Percentiles rank a stretch among this genome's conserved stretches.
phyloP scores from a whole-genome alignment of 73 alveolate genomes.

The Paraurostyla sp. region DNA sequence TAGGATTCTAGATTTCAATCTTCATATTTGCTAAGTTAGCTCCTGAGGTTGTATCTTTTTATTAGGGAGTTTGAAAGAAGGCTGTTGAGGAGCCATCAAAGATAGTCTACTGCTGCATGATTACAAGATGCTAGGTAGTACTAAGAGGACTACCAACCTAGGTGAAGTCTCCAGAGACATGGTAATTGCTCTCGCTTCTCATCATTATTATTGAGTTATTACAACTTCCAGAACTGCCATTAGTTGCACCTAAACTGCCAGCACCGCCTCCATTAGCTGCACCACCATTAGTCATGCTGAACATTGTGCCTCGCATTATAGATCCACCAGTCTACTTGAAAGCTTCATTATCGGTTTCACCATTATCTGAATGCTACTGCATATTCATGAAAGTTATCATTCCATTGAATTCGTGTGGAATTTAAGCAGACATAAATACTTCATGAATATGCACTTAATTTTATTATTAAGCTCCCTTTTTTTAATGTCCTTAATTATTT shows the following conservation, averaged over 20 bases:
- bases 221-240: conserved; percentile 4
- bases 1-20: no score
- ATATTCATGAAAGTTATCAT: conserved; percentile 43
- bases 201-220: conserved; percentile 14
- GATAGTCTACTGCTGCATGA: background rate
- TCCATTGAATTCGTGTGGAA: conserved; percentile 40
- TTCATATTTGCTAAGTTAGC: background rate
- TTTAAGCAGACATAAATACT: conserved; percentile 32
- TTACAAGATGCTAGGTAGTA: background rate
- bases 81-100: background rate
- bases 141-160: background rate
- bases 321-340: conserved; percentile 38
- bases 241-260: no score
- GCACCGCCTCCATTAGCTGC: no score
- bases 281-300: background rate
- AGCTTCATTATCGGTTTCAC: background rate
- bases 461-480: no score
- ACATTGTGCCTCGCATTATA: conserved; percentile 13
- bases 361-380: background rate
- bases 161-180: conserved; percentile 15
- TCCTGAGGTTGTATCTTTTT: background rate
- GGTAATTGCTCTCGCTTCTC: conserved; percentile 32
- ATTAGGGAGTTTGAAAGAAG: no score
- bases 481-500: background rate
- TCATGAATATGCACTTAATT: background rate